Evolutionary conservation across 352 stramenopile genomes (phyloP).

Genomic region (Pythium sp.): DNA sequence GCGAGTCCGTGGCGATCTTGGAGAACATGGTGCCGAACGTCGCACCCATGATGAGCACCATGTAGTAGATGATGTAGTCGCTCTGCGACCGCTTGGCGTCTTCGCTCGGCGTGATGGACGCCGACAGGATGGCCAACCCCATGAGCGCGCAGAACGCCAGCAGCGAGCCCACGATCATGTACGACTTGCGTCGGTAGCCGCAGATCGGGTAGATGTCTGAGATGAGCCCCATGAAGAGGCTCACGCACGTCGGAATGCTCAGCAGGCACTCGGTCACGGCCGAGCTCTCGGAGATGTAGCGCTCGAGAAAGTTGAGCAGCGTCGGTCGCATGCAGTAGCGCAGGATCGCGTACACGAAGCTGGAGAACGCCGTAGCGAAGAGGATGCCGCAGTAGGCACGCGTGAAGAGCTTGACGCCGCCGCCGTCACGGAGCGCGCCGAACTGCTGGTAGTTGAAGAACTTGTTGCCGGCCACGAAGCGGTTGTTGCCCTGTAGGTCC

Average conservation of each 20-base stretch:
- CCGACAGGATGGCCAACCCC: slow-evolving; percentile 50
- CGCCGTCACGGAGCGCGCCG: slow-evolving; percentile 58
- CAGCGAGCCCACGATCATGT: slow-evolving; percentile 82
- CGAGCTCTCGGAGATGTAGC: slow-evolving; percentile 48
- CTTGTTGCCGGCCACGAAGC: slow-evolving; percentile 53
- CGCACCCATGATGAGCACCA: slow-evolving; percentile 71
- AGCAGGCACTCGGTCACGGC: slow-evolving; percentile 69
- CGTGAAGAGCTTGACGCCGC: slow-evolving; percentile 62
- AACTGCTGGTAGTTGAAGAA: slow-evolving; percentile 81
- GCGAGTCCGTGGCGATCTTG: slow-evolving; percentile 83
- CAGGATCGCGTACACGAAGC: slow-evolving; percentile 60
- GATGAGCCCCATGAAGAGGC: slow-evolving; percentile 84
- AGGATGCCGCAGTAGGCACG: slow-evolving; percentile 51
- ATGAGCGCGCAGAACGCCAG: slow-evolving; percentile 53
- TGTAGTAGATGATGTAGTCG: slow-evolving; percentile 26
- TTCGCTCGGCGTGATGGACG: slow-evolving; percentile 32
- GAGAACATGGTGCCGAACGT: slow-evolving; percentile 81
- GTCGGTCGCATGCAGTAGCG: slow-evolving; percentile 65
- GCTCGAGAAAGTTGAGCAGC: slow-evolving; percentile 61
- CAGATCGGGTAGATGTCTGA: slow-evolving; percentile 85
- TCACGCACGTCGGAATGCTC: slow-evolving; percentile 86
- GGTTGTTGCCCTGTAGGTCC: slow-evolving; percentile 14
- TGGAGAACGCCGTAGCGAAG: slow-evolving; percentile 49
- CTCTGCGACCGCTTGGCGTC: slow-evolving; percentile 22
- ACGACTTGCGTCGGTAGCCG: slow-evolving; percentile 87